phyloP scores from a whole-genome alignment of 2,329 filamentous ascomycete genomes.

The Ceratocystis albifundus region DNA sequence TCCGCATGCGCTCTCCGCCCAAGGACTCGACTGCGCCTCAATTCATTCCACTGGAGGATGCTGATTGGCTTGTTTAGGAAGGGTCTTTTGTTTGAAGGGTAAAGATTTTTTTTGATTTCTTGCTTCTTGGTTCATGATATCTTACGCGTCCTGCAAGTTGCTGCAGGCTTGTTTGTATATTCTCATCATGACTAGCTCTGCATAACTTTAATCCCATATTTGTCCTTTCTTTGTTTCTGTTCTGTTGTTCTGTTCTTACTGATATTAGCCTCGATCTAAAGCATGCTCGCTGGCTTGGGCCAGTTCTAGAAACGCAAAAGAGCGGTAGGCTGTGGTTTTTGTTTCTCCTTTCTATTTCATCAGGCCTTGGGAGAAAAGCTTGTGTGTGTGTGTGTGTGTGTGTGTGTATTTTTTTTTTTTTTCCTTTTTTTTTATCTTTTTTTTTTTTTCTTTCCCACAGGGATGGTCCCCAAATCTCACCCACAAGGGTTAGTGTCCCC shows the following conservation, averaged over 20 bases:
- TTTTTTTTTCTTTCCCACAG: not conserved
- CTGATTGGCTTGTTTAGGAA: slow-evolving; percentile 2
- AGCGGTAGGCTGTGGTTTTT: too few species aligned
- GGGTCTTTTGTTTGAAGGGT: slow-evolving; percentile 4
- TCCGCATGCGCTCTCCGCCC: slow-evolving; percentile 1
- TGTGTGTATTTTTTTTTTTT: not conserved
- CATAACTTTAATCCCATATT: not conserved
- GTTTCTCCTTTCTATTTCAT: too few species aligned
- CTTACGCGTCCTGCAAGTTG: slow-evolving; percentile 7
- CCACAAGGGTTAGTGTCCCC: slow-evolving; percentile 18
- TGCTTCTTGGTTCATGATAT: slow-evolving; percentile 7
- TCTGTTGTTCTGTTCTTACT: too few species aligned
- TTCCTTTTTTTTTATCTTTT: not conserved
- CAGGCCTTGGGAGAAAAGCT: not conserved
- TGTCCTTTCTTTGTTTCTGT: too few species aligned
- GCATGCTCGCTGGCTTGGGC: too few species aligned
- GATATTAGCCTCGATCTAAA: too few species aligned
- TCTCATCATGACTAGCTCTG: not conserved
- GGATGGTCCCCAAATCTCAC: slow-evolving; percentile 9
- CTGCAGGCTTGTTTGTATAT: not conserved
- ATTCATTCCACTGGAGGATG: slow-evolving; percentile 1
- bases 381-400: too few species aligned
- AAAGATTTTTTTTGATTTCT: slow-evolving; percentile 6
- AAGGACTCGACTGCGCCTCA: slow-evolving; percentile 9
- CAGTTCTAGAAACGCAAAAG: too few species aligned